phyloP scores from a whole-genome alignment of 2,329 filamentous ascomycete species.

The Aspergillus terreus region DNA sequence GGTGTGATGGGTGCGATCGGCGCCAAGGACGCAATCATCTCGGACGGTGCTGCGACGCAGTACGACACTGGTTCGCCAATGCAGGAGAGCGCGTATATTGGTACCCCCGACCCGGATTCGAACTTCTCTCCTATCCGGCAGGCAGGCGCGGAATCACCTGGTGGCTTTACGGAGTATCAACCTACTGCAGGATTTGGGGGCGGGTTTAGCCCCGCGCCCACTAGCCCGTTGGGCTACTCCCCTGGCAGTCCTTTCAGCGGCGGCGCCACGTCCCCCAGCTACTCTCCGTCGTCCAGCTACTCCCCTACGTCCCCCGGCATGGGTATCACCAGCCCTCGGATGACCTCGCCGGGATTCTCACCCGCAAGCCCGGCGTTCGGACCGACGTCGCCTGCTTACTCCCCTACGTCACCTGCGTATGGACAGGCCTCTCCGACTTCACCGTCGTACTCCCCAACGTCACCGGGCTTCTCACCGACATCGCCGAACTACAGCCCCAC shows the following conservation, averaged over 20 bases:
- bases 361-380: slow-evolving; percentile 53
- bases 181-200: slow-evolving; percentile 61
- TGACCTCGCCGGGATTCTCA: slow-evolving; percentile 52
- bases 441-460: slow-evolving; percentile 52
- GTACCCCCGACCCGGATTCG: slow-evolving; percentile 60
- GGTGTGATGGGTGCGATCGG: slow-evolving; percentile 77
- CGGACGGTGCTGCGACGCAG: slow-evolving; percentile 83
- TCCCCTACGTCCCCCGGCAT: slow-evolving; percentile 72
- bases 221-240: slow-evolving; percentile 62
- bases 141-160: slow-evolving; percentile 58
- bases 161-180: slow-evolving; percentile 62
- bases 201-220: slow-evolving; percentile 62
- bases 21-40: slow-evolving; percentile 66
- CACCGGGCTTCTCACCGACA: slow-evolving; percentile 55
- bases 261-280: slow-evolving; percentile 66
- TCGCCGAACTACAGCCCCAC: slow-evolving; percentile 61
- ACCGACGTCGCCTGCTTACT: slow-evolving; percentile 62
- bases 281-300: slow-evolving; percentile 60
- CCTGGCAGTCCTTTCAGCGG: slow-evolving; percentile 74
- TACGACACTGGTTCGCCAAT: slow-evolving; percentile 73
- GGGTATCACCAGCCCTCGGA: slow-evolving; percentile 52
- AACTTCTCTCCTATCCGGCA: slow-evolving; percentile 72
- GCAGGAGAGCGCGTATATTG: slow-evolving; percentile 58
- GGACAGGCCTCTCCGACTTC: slow-evolving; percentile 64
- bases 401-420: slow-evolving; percentile 69